Base-by-base conservation (phyloP, 139 green algal species). In the Chlorella sorokiniana region DNA sequence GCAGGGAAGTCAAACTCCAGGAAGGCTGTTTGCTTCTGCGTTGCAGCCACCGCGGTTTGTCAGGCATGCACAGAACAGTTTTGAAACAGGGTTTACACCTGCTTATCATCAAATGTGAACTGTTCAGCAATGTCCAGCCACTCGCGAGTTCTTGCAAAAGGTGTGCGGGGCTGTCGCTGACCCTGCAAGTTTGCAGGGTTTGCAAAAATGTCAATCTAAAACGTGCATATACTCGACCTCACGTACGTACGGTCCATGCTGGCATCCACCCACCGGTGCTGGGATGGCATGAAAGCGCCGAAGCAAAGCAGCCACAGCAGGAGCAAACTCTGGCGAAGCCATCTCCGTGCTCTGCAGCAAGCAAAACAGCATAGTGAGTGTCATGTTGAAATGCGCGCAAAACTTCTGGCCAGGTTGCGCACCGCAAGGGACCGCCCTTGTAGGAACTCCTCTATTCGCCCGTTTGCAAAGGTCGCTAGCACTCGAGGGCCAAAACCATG, bases 401-500 rank as follows among this genome's bases (percentile, higher is more conserved):
- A n/a, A 8, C 61, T 25, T 29, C 2, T 68, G 6, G n/a, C 29
- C n/a, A 1, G n/a, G n/a, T 37, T 4, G 25, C 56, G 56, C 42
- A 76, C 69, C 69, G 59, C 29, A 27, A 98, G 75, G 2, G 88
- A 91, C 37, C 84, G 81, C 70, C 86, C 85, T 16, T 84, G 54
- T 38, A 98, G 83, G 70, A 93, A 98, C 37, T 85, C 70, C 82
- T 98, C 95, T 4, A 98, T 88, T 7, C 95, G 85, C 1, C 95
- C 95, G 77, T 97, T 98, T 29, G 20, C 64, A 84, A 98, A 98
- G 1, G 89, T 85, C 1, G 79, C 92, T 40, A 98, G 72, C 51
- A 98, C 86, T 87, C 91, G 78, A 0, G 95, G 92, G 10, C 95
- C 95, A 84, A 98, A 97, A 38, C 93, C 93, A 33, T 83, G 61